Conservation (phyloP, 2,329 filamentous ascomycete species). For the Ophiostoma angusticollis region DNA sequence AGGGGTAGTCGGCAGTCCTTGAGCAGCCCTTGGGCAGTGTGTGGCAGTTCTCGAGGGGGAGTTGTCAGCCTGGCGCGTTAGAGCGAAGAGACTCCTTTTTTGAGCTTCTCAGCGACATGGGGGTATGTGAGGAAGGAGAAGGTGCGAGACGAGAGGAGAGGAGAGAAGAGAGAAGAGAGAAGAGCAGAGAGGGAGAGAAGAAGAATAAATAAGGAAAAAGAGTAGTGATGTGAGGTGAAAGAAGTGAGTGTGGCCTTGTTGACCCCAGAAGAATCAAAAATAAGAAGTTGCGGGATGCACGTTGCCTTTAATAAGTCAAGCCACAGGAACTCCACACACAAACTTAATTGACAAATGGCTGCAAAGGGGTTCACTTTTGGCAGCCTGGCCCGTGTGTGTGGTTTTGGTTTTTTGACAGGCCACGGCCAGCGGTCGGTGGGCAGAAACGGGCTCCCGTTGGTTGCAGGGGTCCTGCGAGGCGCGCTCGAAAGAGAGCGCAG, state of each 20-base stretch:
- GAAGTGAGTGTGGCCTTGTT: too few species aligned
- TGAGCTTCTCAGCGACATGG: constrained; percentile 22
- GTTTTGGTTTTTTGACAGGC: too few species aligned
- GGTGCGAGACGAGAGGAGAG: not conserved
- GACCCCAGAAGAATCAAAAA: not conserved
- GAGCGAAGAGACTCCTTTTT: constrained; percentile 19
- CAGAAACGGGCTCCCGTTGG: too few species aligned
- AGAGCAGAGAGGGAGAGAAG: not conserved
- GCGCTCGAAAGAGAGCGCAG: not conserved
- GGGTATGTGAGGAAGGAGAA: constrained; percentile 5
- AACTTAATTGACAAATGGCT: too few species aligned
- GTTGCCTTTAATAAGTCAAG: too few species aligned
- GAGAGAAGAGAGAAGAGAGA: not conserved
- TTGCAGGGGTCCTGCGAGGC: too few species aligned
- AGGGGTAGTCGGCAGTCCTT: not conserved
- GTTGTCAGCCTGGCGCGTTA: constrained; percentile 24
- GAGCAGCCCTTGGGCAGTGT: not conserved
- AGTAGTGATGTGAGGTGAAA: too few species aligned
- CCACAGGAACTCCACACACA: too few species aligned
- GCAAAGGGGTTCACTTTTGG: too few species aligned
- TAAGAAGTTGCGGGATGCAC: not conserved
- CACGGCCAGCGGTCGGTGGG: too few species aligned
- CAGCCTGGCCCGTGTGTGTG: too few species aligned
- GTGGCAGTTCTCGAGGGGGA: not conserved
- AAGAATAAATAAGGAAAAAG: constrained; percentile 3